Conservation (phyloP, 75 land plant species). For the Pinus tabuliformis region DNA sequence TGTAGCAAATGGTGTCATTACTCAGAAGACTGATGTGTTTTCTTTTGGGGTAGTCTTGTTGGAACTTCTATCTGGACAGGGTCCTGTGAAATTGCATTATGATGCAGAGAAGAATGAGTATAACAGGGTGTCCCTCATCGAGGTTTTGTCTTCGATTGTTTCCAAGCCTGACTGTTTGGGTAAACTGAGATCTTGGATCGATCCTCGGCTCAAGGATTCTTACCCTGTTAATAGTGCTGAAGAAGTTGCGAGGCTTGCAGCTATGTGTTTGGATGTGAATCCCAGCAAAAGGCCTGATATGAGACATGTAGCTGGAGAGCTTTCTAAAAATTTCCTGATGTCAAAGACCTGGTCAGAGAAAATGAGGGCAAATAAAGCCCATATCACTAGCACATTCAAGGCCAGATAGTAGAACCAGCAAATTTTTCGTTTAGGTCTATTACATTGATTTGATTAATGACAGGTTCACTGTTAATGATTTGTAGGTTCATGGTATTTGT, state of each 20-base stretch:
- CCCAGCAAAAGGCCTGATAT: constrained; percentile 10
- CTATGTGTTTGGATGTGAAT: constrained; percentile 6
- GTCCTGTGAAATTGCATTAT: constrained; percentile 1
- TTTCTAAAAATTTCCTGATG: background rate
- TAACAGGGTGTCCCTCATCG: background rate
- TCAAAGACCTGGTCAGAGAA: constrained; percentile 4
- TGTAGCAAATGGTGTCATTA: constrained; percentile 5
- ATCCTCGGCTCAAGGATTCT: constrained; percentile 15
- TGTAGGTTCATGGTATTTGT: no score
- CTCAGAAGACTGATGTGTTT: constrained; percentile 18
- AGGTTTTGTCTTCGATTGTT: background rate
- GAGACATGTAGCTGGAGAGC: constrained; percentile 6
- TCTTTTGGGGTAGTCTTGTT: constrained; percentile 22
- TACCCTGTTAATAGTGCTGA: constrained; percentile 14
- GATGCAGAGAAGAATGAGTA: background rate
- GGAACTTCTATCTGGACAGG: constrained; percentile 21
- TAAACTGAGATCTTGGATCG: constrained; percentile 7
- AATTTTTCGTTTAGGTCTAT: background rate
- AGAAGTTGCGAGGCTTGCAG: constrained; percentile 5
- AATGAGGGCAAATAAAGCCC: background rate
- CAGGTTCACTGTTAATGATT: no score
- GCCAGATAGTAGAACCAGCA: background rate
- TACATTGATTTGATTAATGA: no score
- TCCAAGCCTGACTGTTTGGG: background rate
- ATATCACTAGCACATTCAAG: constrained; percentile 4